Conservation (phyloP, 345 rosid genomes). For the Carallia pectinifolia region DNA sequence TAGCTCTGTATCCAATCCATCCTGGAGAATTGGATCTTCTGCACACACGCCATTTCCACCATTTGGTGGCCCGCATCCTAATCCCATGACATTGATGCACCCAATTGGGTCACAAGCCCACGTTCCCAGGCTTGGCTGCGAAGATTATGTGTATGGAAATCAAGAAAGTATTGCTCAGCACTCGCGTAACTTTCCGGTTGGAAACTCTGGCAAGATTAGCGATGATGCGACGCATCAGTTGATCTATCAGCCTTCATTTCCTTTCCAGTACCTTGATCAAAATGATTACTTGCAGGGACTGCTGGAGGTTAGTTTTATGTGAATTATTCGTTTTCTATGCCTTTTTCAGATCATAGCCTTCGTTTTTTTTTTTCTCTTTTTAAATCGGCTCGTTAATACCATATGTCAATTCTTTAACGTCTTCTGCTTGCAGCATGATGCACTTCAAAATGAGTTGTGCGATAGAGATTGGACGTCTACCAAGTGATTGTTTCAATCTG, state of each 20-base stretch:
- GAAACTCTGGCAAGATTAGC: not conserved
- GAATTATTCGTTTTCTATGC: not conserved
- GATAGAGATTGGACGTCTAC: too few species aligned
- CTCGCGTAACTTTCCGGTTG: not conserved
- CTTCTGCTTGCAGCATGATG: too few species aligned
- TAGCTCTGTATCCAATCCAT: not conserved
- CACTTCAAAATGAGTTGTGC: too few species aligned
- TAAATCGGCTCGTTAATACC: not conserved
- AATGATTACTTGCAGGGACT: slow-evolving; percentile 17
- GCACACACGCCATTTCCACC: not conserved
- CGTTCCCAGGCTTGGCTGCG: not conserved
- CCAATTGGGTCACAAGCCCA: too few species aligned
- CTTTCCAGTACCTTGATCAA: slow-evolving; percentile 5
- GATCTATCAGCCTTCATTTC: slow-evolving; percentile 13
- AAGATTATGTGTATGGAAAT: slow-evolving; percentile 9
- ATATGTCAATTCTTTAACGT: too few species aligned
- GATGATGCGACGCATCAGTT: slow-evolving; percentile 4
- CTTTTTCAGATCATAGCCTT: not conserved
- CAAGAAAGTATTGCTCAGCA: slow-evolving; percentile 4
- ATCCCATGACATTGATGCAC: too few species aligned
- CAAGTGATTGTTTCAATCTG: too few species aligned
- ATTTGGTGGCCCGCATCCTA: not conserved
- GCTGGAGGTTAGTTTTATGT: slow-evolving; percentile 18
- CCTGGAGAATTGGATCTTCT: slow-evolving; percentile 5
- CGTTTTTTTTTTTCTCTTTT: not conserved